Conservation (phyloP, 73 alveolate species). For the Blepharisma japonicum region DNA sequence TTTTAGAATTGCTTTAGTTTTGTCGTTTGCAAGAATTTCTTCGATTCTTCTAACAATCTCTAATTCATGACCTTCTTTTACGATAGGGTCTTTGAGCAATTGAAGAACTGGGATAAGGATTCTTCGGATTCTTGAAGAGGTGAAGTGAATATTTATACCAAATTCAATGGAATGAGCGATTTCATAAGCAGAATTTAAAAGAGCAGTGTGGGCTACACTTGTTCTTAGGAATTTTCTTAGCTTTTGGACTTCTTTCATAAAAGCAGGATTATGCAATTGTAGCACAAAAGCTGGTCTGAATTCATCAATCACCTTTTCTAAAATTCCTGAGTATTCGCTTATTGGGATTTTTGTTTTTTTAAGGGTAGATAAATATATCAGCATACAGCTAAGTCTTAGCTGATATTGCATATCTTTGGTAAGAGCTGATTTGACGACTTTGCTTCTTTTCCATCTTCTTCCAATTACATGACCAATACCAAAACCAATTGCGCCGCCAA, state of each 20-base stretch:
- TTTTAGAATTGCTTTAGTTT: background rate
- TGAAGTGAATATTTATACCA: background rate
- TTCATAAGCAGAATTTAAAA: background rate
- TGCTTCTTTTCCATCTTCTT: no score
- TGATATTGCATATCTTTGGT: background rate
- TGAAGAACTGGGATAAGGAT: background rate
- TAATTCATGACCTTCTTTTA: background rate
- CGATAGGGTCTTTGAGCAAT: background rate
- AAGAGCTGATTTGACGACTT: no score
- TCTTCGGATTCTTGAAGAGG: background rate
- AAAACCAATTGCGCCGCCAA: no score
- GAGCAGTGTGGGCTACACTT: background rate
- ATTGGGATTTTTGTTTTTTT: constrained; percentile 3
- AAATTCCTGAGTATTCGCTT: background rate
- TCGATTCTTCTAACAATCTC: constrained; percentile 6
- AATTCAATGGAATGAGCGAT: background rate
- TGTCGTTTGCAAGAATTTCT: background rate
- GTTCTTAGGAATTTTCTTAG: background rate
- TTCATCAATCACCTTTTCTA: background rate
- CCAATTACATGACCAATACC: no score
- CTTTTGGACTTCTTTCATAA: background rate
- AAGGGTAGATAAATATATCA: background rate
- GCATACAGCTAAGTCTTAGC: background rate
- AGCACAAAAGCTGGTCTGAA: constrained; percentile 2
- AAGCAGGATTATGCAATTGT: background rate